Evolutionary conservation across 768 basidiomycete species (phyloP).

Genomic region (Xerocomellus dryophilus): DNA sequence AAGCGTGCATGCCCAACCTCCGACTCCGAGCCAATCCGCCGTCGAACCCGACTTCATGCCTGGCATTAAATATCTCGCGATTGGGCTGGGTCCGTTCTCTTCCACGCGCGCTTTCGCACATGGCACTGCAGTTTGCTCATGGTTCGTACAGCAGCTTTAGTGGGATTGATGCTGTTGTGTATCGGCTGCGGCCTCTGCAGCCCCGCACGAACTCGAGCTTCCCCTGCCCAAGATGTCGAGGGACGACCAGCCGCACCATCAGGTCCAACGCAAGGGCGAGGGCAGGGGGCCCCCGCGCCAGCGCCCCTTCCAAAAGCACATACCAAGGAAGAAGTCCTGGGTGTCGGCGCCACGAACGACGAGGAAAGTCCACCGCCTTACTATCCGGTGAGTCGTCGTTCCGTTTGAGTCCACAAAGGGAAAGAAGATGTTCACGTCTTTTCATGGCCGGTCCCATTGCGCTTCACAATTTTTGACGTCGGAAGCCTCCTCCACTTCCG

Average conservation of each 20-base stretch:
- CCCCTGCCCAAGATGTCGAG: not conserved
- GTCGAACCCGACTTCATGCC: not conserved
- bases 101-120: not conserved
- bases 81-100: not conserved
- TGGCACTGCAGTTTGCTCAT: not conserved
- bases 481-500: not conserved
- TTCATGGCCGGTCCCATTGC: not conserved
- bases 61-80: too few relatives aligned
- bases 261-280: not conserved
- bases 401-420: too few relatives aligned
- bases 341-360: not conserved
- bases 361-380: slow-evolving; percentile 5
- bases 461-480: not conserved
- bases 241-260: not conserved
- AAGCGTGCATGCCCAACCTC: not conserved
- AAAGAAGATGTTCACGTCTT: not conserved
- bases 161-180: not conserved
- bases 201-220: not conserved
- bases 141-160: not conserved
- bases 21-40: not conserved
- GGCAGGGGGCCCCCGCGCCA: not conserved
- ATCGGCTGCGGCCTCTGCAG: not conserved
- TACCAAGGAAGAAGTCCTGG: not conserved
- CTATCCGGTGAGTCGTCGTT: slow-evolving; percentile 3
- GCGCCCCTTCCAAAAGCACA: not conserved